Conservation (phyloP, 768 basidiomycete genomes). For the Dioszegia hungarica region DNA sequence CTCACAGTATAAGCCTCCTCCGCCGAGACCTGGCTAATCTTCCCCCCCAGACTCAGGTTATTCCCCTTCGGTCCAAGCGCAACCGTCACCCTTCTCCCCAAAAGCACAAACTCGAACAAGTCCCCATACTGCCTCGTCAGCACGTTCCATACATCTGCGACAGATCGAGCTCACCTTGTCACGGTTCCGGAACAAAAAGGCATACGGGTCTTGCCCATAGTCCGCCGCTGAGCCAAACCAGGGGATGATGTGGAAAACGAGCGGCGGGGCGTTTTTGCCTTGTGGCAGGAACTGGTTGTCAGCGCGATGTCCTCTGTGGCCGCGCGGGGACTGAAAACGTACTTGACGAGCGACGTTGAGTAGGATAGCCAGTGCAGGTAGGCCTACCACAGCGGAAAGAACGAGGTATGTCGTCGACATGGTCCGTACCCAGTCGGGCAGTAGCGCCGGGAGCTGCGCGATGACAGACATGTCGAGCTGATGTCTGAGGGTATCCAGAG, state of each 20-base stretch:
- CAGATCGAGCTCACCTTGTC: conserved; percentile 43
- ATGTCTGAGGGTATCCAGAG: neutral
- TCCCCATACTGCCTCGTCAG: conserved; percentile 69
- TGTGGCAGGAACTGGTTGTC: conserved; percentile 60
- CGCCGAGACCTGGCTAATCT: conserved; percentile 82
- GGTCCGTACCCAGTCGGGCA: conserved; percentile 3
- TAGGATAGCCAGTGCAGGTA: conserved; percentile 63
- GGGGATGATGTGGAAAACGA: conserved; percentile 90
- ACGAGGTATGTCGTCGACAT: conserved; percentile 20
- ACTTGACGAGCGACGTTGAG: conserved; percentile 79
- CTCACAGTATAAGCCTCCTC: conserved; percentile 83
- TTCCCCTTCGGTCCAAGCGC: conserved; percentile 86
- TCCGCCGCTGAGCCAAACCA: conserved; percentile 78
- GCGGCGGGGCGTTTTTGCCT: conserved; percentile 70
- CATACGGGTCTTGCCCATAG: conserved; percentile 90
- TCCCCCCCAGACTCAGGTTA: conserved; percentile 91
- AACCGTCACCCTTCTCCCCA: conserved; percentile 86
- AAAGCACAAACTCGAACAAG: conserved; percentile 89
- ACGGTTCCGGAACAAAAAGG: conserved; percentile 71
- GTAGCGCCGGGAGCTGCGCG: conserved; percentile 1
- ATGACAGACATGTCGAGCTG: neutral
- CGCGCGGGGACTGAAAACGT: conserved; percentile 35
- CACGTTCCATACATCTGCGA: neutral
- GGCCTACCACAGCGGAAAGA: conserved; percentile 55
- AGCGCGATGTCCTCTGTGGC: neutral